Conservation (phyloP, 768 basidiomycete species). For the Mycena capillaripes region DNA sequence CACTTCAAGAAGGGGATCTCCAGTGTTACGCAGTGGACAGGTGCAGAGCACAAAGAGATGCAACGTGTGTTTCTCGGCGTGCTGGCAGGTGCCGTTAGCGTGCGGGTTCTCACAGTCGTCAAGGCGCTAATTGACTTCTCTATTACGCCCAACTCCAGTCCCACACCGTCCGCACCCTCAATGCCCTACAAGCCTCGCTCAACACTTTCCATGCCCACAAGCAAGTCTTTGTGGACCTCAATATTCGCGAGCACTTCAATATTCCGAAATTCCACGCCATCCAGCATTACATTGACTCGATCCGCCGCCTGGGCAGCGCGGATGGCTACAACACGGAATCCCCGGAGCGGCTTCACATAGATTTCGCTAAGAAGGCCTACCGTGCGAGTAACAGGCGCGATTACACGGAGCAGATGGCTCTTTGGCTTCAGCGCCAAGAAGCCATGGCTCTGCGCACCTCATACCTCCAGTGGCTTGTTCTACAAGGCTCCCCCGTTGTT, state of each 20-base stretch:
- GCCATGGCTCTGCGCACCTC: neutral
- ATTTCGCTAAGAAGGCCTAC: slow-evolving; percentile 12
- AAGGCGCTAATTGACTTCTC: neutral
- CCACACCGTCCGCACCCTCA: neutral
- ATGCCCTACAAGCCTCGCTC: neutral
- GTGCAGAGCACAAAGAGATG: neutral
- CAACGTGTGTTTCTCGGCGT: neutral
- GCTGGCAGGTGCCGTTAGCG: neutral
- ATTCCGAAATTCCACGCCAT: slow-evolving; percentile 1
- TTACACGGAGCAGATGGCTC: slow-evolving; percentile 29
- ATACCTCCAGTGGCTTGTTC: neutral
- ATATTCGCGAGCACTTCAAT: neutral
- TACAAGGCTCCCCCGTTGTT: neutral
- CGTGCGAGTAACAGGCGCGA: slow-evolving; percentile 24
- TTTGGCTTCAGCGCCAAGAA: slow-evolving; percentile 32
- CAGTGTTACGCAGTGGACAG: neutral
- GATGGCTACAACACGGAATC: slow-evolving; percentile 1
- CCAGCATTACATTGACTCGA: neutral
- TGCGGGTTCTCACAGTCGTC: neutral
- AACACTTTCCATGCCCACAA: neutral
- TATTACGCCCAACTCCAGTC: slow-evolving; percentile 11
- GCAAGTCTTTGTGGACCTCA: neutral
- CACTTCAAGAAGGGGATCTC: neutral
- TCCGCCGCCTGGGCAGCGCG: neutral
- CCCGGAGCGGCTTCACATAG: neutral